Evolutionary conservation across 1,284 basidiomycete genomes (phyloP).

Genomic region (Leccinum insolens): DNA sequence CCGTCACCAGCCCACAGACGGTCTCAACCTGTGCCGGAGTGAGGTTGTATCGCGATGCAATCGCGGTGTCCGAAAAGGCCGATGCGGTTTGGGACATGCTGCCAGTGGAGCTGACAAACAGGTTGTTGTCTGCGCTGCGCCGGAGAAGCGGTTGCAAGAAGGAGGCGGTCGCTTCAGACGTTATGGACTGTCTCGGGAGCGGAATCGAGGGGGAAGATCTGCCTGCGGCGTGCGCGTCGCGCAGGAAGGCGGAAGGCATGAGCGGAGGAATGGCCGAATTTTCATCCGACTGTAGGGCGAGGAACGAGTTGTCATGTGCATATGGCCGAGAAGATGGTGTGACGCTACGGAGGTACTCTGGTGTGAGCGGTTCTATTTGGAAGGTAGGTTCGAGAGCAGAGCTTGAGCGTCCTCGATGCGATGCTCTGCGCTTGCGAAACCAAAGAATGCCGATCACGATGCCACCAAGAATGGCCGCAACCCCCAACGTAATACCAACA

Average conservation of each 20-base stretch:
- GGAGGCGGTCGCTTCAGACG: too few relatives aligned
- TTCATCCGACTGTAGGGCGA: neutral
- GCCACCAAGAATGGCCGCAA: neutral
- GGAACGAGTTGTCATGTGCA: neutral
- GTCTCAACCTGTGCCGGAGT: constrained; percentile 17
- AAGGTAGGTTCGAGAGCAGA: too few relatives aligned
- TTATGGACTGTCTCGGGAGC: neutral
- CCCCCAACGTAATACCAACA: too few relatives aligned
- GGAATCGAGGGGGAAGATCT: neutral
- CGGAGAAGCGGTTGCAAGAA: too few relatives aligned
- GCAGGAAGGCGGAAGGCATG: constrained; percentile 17
- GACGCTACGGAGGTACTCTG: too few relatives aligned
- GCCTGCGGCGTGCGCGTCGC: constrained; percentile 9
- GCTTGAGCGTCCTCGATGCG: too few relatives aligned
- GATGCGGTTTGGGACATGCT: neutral
- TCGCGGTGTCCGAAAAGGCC: constrained; percentile 2
- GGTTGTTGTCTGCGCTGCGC: neutral
- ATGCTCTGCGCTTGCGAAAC: neutral
- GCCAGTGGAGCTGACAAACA: too few relatives aligned
- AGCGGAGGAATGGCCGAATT: constrained; percentile 3
- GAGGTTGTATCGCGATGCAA: constrained; percentile 3
- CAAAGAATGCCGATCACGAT: constrained; percentile 12
- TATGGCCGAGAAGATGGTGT: neutral
- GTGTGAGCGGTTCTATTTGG: too few relatives aligned
- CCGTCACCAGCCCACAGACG: constrained; percentile 14